Percentiles rank a stretch among this genome's conserved stretches.
Conservation (phyloP, 345 rosid genomes). For the Aurinia saxatilis region DNA sequence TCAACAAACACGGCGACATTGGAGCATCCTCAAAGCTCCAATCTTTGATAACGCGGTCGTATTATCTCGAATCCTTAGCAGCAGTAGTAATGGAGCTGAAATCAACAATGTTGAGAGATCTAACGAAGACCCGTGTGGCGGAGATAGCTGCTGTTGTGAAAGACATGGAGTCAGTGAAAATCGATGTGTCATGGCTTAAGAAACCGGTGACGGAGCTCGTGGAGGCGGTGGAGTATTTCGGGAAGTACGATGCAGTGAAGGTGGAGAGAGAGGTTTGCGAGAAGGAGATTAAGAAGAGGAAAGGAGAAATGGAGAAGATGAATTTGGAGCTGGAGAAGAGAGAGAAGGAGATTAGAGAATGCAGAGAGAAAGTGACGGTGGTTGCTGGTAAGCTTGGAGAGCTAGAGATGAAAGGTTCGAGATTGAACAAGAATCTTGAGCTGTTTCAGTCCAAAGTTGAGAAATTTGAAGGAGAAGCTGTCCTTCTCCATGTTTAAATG, state of each 20-base stretch:
- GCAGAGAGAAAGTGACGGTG: slow-evolving; percentile 34
- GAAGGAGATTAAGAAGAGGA: slow-evolving; percentile 27
- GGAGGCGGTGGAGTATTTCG: slow-evolving; percentile 39
- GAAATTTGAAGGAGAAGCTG: slow-evolving; percentile 35
- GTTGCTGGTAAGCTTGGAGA: slow-evolving; percentile 31
- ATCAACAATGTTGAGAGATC: slow-evolving; percentile 32
- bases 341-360: slow-evolving; percentile 42
- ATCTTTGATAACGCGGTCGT: slow-evolving; percentile 48
- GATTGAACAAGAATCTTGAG: slow-evolving; percentile 30
- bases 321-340: slow-evolving; percentile 35
- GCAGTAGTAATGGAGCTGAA: slow-evolving; percentile 60
- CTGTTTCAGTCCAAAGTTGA: slow-evolving; percentile 28
- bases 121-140: slow-evolving; percentile 48
- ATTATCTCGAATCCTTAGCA: slow-evolving; percentile 62
- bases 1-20: slow-evolving; percentile 65
- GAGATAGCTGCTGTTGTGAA: slow-evolving; percentile 65
- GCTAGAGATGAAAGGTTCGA: slow-evolving; percentile 38
- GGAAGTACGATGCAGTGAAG: slow-evolving; percentile 35
- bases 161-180: slow-evolving; percentile 62
- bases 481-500: background rate
- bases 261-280: slow-evolving; percentile 40
- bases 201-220: slow-evolving; percentile 36
- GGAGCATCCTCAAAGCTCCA: slow-evolving; percentile 53
- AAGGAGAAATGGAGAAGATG: slow-evolving; percentile 41
- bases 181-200: slow-evolving; percentile 57